phyloP scores from a whole-genome alignment of 2,329 filamentous ascomycete species.

The Penicillium sp. region DNA sequence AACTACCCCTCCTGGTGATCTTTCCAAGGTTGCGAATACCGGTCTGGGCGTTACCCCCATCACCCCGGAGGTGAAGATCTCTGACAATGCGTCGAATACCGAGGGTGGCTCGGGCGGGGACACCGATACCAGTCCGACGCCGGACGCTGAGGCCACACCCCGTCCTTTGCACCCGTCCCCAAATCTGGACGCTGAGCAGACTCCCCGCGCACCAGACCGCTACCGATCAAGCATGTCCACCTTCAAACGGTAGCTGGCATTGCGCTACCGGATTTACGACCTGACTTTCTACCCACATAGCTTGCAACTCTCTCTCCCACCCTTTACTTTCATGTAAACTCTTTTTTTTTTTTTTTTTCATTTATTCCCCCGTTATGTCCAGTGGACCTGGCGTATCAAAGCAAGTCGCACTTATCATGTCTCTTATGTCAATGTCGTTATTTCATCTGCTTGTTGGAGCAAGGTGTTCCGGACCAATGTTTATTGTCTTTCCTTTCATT shows the following conservation, averaged over 20 bases:
- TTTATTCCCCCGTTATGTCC: conserved; percentile 19
- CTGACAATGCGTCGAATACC: conserved; percentile 8
- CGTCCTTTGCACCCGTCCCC: conserved; percentile 41
- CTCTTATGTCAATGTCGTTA: conserved; percentile 33
- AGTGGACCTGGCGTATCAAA: conserved; percentile 28
- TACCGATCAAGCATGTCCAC: conserved; percentile 26
- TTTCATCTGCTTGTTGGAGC: conserved; percentile 27
- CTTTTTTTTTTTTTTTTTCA: conserved; percentile 23
- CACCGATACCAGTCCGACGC: conserved; percentile 30
- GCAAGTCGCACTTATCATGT: conserved; percentile 31
- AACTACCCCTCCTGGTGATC: conserved; percentile 39
- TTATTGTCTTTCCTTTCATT: conserved; percentile 11
- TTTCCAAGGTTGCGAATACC: conserved; percentile 11
- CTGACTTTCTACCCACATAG: conserved; percentile 24
- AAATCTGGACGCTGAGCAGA: conserved; percentile 34
- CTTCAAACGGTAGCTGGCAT: conserved; percentile 4
- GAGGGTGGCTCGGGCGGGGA: conserved; percentile 27
- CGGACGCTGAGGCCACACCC: conserved; percentile 43
- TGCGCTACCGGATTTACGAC: conserved; percentile 8
- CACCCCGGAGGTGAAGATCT: conserved; percentile 28
- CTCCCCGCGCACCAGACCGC: conserved; percentile 36
- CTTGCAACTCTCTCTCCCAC: conserved; percentile 17
- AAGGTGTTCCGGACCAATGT: conserved; percentile 27
- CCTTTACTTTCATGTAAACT: conserved; percentile 28
- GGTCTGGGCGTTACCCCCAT: conserved; percentile 24